Evolutionary conservation across 495 filamentous ascomycete species (phyloP).

Genomic region (Choiromyces venosus): DNA sequence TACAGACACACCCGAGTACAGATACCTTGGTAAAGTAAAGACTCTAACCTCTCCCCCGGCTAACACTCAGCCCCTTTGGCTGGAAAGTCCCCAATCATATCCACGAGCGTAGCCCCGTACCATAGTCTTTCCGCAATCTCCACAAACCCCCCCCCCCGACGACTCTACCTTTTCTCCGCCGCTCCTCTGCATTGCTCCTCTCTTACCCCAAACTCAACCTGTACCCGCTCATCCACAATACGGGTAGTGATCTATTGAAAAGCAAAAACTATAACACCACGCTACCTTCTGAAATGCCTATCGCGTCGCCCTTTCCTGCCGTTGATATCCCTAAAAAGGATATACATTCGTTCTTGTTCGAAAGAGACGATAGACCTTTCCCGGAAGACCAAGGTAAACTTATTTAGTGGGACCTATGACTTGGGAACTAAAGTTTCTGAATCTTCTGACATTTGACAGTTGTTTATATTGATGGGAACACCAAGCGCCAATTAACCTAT

Average conservation of each 20-base stretch:
- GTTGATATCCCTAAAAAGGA: slow-evolving; percentile 63
- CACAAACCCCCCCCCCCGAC: background rate
- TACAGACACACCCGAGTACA: too few species aligned
- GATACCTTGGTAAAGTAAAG: background rate
- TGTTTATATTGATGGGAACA: slow-evolving; percentile 73
- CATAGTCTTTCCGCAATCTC: background rate
- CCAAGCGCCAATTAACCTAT: slow-evolving; percentile 68
- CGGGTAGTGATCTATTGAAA: background rate
- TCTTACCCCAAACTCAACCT: background rate
- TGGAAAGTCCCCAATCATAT: background rate
- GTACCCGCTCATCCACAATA: background rate
- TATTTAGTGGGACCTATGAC: background rate
- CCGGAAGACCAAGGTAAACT: slow-evolving; percentile 60
- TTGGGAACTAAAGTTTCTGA: background rate
- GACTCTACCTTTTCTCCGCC: background rate
- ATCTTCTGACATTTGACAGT: slow-evolving; percentile 48
- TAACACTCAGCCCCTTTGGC: background rate
- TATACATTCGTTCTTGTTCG: slow-evolving; percentile 73
- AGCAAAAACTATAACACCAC: background rate
- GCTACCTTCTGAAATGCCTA: slow-evolving; percentile 48
- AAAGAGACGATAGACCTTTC: slow-evolving; percentile 61
- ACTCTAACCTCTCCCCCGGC: background rate
- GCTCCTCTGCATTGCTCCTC: background rate
- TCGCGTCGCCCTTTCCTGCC: slow-evolving; percentile 51
- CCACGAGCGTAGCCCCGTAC: background rate